Base-by-base conservation (phyloP, 257 asterid species). In the Forsythia viridissima region DNA sequence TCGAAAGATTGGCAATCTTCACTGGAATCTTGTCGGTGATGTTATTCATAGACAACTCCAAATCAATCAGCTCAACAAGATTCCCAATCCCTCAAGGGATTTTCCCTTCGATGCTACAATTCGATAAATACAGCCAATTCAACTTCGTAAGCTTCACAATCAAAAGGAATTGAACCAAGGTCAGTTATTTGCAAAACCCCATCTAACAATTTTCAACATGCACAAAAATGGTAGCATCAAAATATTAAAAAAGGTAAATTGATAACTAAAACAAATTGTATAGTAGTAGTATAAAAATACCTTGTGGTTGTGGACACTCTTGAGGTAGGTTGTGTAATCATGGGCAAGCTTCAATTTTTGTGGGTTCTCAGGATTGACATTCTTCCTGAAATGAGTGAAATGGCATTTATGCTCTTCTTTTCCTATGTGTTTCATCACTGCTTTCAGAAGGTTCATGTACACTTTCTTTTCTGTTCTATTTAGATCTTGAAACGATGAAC, bases 231-330 rank as follows among this genome's bases (percentile, higher is more conserved):
- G 11, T 8, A 65, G 36, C n/a, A 70, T 46, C 59, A 10, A 78
- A 66, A 48, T 8, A 36, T 51, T 6, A 4, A 18, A 5, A n/a
- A 73, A 55, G 4, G 4, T 37, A 30, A 71, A 43, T n/a, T 11
- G 8, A 48, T 63, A 39, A 37, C 38, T 3, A 69, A 44, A 55
- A 18, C 5, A n/a, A 55, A 15, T 55, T 55, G 61, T 1, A 55
- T 55, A 55, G 2, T 24, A 18, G 63, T 55, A 37, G n/a, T n/a
- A n/a, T 36, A 72, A 46, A 8, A 57, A 75, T 69, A 92, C 99
- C 99, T 90, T 93, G 55, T 94, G 97, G 77, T 93, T 94, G 80
- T 94, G 97, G 42, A 94, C 94, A 80, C 92, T 94, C 83, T 89
- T 93, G 24, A 94, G 92, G 77, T 90, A 86, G 71, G 79, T n/a